These are phyloP conservation scores for Turnera subulata DNA, from an alignment of 345 rosid genomes.

Conservation along the genomic window DNA sequence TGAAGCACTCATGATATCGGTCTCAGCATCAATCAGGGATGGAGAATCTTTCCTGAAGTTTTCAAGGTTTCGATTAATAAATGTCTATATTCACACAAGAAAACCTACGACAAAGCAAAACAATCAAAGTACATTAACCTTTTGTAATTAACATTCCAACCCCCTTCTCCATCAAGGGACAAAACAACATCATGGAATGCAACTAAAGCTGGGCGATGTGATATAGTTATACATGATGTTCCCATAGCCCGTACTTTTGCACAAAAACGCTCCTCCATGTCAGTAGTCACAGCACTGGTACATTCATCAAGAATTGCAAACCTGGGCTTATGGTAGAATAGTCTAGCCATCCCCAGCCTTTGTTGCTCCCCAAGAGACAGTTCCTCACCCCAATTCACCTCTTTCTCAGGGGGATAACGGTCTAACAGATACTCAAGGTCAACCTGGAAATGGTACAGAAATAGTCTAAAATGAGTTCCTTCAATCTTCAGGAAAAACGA, in stretches of 20 bases:
- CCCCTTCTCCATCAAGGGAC: slow-evolving; percentile 98
- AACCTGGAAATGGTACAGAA: slow-evolving; percentile 47
- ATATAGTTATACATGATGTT: slow-evolving; percentile 98
- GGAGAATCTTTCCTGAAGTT: slow-evolving; percentile 61
- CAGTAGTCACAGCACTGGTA: slow-evolving; percentile 99
- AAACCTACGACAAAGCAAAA: slow-evolving; percentile 5
- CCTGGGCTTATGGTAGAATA: slow-evolving; percentile 95
- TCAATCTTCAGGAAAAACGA: neutral
- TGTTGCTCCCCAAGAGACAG: slow-evolving; percentile 98
- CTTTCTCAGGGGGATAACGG: slow-evolving; percentile 83
- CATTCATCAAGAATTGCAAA: slow-evolving; percentile 99
- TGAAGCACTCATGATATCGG: slow-evolving; percentile 34
- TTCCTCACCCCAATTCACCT: slow-evolving; percentile 97
- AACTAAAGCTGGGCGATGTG: slow-evolving; percentile 97
- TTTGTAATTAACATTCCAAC: slow-evolving; percentile 78
- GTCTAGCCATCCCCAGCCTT: slow-evolving; percentile 96
- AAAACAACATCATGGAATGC: slow-evolving; percentile 95
- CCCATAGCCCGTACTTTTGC: slow-evolving; percentile 98
- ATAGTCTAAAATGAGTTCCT: neutral
- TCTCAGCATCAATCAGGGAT: slow-evolving; percentile 41
- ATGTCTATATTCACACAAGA: slow-evolving; percentile 1
- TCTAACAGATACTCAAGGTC: slow-evolving; percentile 89
- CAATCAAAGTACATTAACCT: slow-evolving; percentile 46
- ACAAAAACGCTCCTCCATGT: slow-evolving; percentile 98
- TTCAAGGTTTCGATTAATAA: slow-evolving; percentile 17